Base-by-base conservation (phyloP, 1,284 basidiomycete species). In the Sporisorium iseilematis-ciliati region DNA sequence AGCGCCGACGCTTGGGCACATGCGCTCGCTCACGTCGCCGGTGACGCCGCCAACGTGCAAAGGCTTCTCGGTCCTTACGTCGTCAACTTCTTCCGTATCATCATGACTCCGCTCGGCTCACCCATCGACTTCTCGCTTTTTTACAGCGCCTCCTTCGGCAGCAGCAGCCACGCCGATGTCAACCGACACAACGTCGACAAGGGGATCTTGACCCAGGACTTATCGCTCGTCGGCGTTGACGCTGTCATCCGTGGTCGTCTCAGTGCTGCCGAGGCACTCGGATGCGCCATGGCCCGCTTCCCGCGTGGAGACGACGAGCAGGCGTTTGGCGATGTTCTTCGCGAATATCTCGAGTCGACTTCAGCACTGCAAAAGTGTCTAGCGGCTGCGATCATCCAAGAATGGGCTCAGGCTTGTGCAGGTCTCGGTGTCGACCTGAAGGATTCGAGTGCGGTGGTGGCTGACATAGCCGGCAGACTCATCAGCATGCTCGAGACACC, bases 301-400 rank as follows among this genome's bases (percentile, higher is more conserved):
- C 90, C 92, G 14, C 72, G 82, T 4, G 86, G 63, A 10, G 62
- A 69, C 14, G 75, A 73, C 25, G 67, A 65, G 4, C 35, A 53
- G 2, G 52, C 66, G 1, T 74, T 83, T 81, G 86, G 89, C 35
- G 90, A 90, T 0, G 90, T 93, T 57, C 88, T 98, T 8, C 79
- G 89, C 4, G 90, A 92, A 73, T 96, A 95, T 72, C 87, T 97
- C 75, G 89, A 90, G 43, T 97, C 96, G 1, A 89, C 91, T 0
- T 95, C 93, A 78, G 96, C 97, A 88, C 89, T 98, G 23, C 95
- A 97, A 82, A 92, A 93, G 77, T 92, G 95, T 84, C 87, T 99
- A 31, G 88, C 92, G 3, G 91, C 93, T 5, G 90, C 93, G 38
- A 89, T 98, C 75, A 87, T 95, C 1, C 94, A 97, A 85, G 94